phyloP scores from a whole-genome alignment of 2,329 filamentous ascomycete species.

The Alternaria consortialis region DNA sequence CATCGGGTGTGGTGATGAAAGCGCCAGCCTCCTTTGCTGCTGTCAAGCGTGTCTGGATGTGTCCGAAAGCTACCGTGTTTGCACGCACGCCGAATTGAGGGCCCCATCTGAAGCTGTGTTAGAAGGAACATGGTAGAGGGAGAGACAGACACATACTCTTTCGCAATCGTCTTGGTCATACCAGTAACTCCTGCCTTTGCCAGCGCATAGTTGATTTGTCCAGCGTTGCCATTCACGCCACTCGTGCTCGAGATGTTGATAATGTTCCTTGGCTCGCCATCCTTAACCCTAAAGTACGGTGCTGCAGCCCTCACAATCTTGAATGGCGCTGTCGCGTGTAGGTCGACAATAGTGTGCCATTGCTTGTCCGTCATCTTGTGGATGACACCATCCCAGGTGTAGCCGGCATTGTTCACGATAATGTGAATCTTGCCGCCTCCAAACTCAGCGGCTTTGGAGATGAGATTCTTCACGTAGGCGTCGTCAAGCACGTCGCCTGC shows the following conservation, averaged over 20 bases:
- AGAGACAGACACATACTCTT: slow-evolving; percentile 61
- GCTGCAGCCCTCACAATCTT: slow-evolving; percentile 79
- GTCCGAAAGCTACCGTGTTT: slow-evolving; percentile 86
- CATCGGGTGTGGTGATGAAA: slow-evolving; percentile 78
- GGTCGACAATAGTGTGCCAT: slow-evolving; percentile 85
- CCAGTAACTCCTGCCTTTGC: slow-evolving; percentile 86
- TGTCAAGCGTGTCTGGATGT: slow-evolving; percentile 81
- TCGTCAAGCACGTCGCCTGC: slow-evolving; percentile 79
- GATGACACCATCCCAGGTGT: slow-evolving; percentile 92
- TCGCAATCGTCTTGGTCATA: slow-evolving; percentile 87
- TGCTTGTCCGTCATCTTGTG: slow-evolving; percentile 93
- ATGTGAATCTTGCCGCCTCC: slow-evolving; percentile 89
- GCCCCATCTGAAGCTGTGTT: slow-evolving; percentile 67
- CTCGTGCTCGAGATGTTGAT: slow-evolving; percentile 86
- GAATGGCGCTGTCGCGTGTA: slow-evolving; percentile 88
- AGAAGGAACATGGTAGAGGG: not conserved
- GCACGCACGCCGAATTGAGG: slow-evolving; percentile 81
- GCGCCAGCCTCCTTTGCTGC: slow-evolving; percentile 85
- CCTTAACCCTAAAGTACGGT: slow-evolving; percentile 86
- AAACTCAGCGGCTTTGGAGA: slow-evolving; percentile 79
- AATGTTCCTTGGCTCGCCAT: slow-evolving; percentile 79
- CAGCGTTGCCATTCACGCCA: slow-evolving; percentile 85
- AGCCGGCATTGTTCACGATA: slow-evolving; percentile 90
- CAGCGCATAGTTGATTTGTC: slow-evolving; percentile 88
- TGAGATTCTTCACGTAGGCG: slow-evolving; percentile 74